Base-by-base conservation (phyloP, 2,329 filamentous ascomycete genomes). In the Trichoderma lentiforme region DNA sequence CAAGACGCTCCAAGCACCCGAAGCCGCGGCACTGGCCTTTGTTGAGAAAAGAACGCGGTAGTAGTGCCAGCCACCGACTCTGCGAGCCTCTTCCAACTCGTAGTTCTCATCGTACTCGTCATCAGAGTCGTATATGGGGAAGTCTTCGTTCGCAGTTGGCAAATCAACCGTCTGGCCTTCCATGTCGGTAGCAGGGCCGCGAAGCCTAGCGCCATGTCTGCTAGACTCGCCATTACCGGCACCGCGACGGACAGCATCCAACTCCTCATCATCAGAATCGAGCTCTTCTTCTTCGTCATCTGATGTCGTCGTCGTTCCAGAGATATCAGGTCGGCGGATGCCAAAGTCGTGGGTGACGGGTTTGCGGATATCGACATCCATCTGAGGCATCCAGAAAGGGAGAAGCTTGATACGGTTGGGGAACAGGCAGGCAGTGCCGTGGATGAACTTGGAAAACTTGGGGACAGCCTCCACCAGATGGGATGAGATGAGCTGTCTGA, bases 371-470 rank as follows among this genome's bases (percentile, higher is more conserved):
- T 99, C 96, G 28, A 97, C 90, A 76, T 97, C 91, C 96, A 99
- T 99, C 83, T 99, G 96, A 1, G 96, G 96, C 86, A 95, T 93
- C 96, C 96, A 99, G 85, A 93, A 99, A 0, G 96, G 96, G 6
- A 99, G 86, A 14, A 99, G 87, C 62, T 98, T 86, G 81, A 99
- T 99, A 70, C 92, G 90, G 58, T 91, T 88, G 0, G 95, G 95
- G 81, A 98, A 97, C 60, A 99, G 84, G 12, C 90, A 93, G 11
- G 95, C 95, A 2, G 92, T 94, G 72, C 96, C 96, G 81, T 99
- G 96, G 72, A 99, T 98, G 81, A 98, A 99, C 83, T 99, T 99
- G 79, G 94, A 98, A 83, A 98, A 99, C 80, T 99, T 99, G 74
- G 96, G 96, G 3, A 99, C 95, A n/a, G 96, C 95, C 83, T 99